A percentile compares a stretch with the other conserved stretches of the same genome.
Conservation (phyloP, 2,329 filamentous ascomycete species). For the Plectosphaerella cucumerina region DNA sequence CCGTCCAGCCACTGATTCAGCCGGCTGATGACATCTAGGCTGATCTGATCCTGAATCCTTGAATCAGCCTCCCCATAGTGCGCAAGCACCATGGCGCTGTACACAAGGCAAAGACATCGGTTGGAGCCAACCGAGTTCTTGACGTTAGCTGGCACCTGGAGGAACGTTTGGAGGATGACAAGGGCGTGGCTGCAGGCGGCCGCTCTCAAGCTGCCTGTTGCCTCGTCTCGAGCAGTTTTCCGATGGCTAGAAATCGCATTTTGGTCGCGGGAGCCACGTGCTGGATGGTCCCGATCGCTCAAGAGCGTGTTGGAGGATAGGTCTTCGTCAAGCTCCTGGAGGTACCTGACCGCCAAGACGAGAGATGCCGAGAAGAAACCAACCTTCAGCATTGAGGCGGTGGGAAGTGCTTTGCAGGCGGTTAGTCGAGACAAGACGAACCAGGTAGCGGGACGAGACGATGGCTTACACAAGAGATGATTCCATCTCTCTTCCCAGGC, state of each 20-base stretch:
- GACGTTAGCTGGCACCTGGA: background rate
- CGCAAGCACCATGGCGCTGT: background rate
- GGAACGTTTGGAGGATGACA: background rate
- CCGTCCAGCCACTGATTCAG: background rate
- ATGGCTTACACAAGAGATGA: constrained; percentile 23
- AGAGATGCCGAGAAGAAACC: constrained; percentile 28
- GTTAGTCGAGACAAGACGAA: background rate
- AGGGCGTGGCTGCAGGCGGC: background rate
- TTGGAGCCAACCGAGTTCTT: background rate
- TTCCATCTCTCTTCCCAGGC: constrained; percentile 29
- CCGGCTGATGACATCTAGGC: background rate
- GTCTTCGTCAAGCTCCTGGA: background rate
- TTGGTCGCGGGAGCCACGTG: background rate
- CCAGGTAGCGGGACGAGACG: background rate
- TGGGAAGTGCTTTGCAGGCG: constrained; percentile 20
- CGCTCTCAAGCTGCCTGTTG: background rate
- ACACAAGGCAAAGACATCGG: background rate
- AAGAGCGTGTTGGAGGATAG: background rate
- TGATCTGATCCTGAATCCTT: background rate
- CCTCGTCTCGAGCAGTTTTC: background rate
- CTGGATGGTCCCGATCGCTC: background rate
- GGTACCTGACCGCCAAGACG: constrained; percentile 17
- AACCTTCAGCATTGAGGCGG: constrained; percentile 26
- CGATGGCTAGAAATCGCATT: background rate
- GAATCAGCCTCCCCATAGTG: background rate